Conservation (phyloP, 108 stramenopile genomes). For the Aurantiochytrium sp. region DNA sequence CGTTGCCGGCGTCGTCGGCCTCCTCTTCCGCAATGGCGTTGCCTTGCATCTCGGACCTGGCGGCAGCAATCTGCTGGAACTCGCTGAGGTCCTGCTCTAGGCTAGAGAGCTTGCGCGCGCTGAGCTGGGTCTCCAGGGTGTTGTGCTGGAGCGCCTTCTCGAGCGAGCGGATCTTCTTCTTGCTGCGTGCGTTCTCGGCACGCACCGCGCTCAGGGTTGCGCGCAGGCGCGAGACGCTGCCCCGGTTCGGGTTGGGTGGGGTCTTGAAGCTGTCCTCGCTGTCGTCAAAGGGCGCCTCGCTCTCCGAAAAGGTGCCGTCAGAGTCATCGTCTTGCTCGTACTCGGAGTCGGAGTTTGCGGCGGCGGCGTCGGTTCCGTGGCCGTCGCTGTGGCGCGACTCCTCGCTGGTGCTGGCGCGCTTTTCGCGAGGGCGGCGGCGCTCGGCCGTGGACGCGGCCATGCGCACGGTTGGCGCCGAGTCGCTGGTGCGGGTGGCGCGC, state of each 20-base stretch:
- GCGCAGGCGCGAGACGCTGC: neutral
- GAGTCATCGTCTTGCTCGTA: neutral
- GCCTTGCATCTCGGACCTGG: neutral
- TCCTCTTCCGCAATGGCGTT: neutral
- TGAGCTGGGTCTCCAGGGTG: neutral
- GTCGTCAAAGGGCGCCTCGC: neutral
- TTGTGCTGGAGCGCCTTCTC: neutral
- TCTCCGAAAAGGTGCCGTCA: neutral
- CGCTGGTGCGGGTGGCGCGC: too few relatives aligned
- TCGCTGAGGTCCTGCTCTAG: neutral
- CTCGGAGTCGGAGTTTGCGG: neutral
- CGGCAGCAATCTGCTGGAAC: neutral
- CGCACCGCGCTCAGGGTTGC: neutral
- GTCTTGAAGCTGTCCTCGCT: neutral
- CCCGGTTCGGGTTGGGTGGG: neutral
- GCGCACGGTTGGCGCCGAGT: too few relatives aligned
- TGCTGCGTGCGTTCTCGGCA: slow-evolving; percentile 1
- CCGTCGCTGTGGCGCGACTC: neutral
- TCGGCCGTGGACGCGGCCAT: too few relatives aligned
- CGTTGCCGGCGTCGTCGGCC: neutral
- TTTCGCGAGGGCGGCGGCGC: neutral
- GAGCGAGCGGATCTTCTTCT: neutral
- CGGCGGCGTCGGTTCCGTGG: neutral
- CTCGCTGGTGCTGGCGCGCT: too few relatives aligned
- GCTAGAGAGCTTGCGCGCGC: neutral